These are phyloP conservation scores for Penicillium sp. DNA, from an alignment of 2,329 filamentous ascomycete species.

Conservation along the genomic window DNA sequence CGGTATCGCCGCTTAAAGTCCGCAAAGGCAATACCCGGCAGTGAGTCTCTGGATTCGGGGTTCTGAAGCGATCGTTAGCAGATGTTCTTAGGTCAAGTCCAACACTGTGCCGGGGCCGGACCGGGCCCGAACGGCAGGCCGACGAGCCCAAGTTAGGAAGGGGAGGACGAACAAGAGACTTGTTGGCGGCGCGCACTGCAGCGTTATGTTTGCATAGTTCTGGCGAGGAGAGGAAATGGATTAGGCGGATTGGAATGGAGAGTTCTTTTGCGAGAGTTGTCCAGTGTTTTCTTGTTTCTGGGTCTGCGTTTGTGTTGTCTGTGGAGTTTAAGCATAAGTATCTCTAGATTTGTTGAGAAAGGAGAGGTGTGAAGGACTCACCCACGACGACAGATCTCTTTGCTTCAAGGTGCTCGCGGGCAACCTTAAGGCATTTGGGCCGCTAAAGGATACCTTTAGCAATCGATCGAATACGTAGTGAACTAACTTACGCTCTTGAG, in stretches of 20 bases:
- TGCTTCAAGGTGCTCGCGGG: conserved; percentile 65
- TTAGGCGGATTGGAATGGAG: conserved; percentile 77
- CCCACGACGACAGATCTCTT: conserved; percentile 76
- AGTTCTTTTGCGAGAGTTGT: conserved; percentile 71
- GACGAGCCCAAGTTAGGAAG: background rate
- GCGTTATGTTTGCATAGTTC: conserved; percentile 85
- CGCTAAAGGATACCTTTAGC: conserved; percentile 38
- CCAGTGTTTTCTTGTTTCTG: conserved; percentile 79
- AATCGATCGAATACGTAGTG: background rate
- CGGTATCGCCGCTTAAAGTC: conserved; percentile 75
- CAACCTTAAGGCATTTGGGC: conserved; percentile 71
- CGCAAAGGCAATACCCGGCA: conserved; percentile 81
- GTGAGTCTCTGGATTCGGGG: conserved; percentile 73
- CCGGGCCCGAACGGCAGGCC: too few species aligned
- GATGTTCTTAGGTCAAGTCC: too few species aligned
- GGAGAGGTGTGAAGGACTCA: conserved; percentile 50
- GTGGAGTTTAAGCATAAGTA: background rate
- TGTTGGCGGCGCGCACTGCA: conserved; percentile 71
- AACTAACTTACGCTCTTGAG: conserved; percentile 66
- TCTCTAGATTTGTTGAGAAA: background rate
- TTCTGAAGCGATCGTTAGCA: conserved; percentile 54
- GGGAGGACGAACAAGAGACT: conserved; percentile 38
- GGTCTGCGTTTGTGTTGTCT: conserved; percentile 97
- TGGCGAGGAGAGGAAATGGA: conserved; percentile 77
- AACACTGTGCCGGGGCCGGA: too few species aligned